Percentiles rank a stretch among this genome's conserved stretches.
Conservation (phyloP, 495 filamentous ascomycete species). For the Xylaria telfairii region DNA sequence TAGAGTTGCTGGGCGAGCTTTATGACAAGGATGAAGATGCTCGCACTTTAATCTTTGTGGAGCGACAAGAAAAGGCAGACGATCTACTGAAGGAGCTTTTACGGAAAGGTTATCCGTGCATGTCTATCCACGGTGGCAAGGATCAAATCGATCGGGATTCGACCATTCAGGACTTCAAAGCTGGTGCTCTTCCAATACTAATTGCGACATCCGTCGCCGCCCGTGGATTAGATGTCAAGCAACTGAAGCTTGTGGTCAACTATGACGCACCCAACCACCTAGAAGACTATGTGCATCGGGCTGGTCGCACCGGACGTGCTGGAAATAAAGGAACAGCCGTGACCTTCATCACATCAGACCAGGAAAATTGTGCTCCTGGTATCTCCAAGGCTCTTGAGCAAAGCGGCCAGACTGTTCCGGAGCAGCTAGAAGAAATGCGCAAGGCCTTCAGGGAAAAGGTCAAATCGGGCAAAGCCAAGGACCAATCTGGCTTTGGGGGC, state of each 20-base stretch:
- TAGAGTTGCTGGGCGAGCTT: slow-evolving; percentile 86
- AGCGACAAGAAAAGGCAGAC: slow-evolving; percentile 93
- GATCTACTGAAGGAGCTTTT: slow-evolving; percentile 80
- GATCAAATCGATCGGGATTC: slow-evolving; percentile 96
- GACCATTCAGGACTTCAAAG: slow-evolving; percentile 94
- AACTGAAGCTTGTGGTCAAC: slow-evolving; percentile 95
- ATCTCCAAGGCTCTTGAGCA: slow-evolving; percentile 94
- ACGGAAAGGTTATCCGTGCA: slow-evolving; percentile 89
- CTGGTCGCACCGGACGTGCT: slow-evolving; percentile 91
- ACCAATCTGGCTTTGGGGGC: slow-evolving; percentile 87
- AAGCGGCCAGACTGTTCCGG: slow-evolving; percentile 82
- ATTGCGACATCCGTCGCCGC: slow-evolving; percentile 97
- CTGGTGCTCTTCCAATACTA: slow-evolving; percentile 84
- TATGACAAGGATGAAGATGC: slow-evolving; percentile 89
- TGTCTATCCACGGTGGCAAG: slow-evolving; percentile 96
- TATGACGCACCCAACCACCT: slow-evolving; percentile 96
- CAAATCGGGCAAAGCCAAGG: slow-evolving; percentile 88
- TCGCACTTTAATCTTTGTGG: slow-evolving; percentile 89
- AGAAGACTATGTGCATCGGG: slow-evolving; percentile 97
- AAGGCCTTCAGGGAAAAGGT: slow-evolving; percentile 85
- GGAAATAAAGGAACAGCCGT: slow-evolving; percentile 95
- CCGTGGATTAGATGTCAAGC: slow-evolving; percentile 94
- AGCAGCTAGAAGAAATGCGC: slow-evolving; percentile 63
- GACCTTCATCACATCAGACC: slow-evolving; percentile 89
- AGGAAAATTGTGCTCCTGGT: slow-evolving; percentile 87